Base-by-base conservation (phyloP, 768 basidiomycete genomes). In the Gymnopilus dilepis region DNA sequence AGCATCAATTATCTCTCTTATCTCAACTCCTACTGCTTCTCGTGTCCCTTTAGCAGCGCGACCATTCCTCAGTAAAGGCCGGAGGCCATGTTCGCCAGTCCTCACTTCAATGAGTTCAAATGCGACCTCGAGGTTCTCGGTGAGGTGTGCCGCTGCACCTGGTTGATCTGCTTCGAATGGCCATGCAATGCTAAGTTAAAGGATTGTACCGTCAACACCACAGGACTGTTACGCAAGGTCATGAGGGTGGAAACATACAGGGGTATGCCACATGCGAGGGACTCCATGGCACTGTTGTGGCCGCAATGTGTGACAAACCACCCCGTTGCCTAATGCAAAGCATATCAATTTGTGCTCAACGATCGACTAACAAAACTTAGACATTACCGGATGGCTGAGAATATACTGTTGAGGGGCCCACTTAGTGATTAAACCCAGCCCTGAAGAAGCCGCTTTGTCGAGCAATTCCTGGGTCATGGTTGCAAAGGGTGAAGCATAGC, bases 61-160 rank as follows among this genome's bases (percentile, higher is more conserved):
- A 3, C 38, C 61, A 21, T 33, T 43, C 17, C 48, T 38, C 2
- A 56, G 28, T 8, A 28, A 33, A n/a, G 61, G 56, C 48, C 34
- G 53, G 21, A 58, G 19, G 13, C 56, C 61, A 22, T 51, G 31
- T n/a, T 42, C 41, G 4, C 61, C 61, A 5, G 47, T 62, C 17
- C 61, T 56, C 21, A 62, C 61, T 34, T 58, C 61, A 17, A 62
- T 17, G 28, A 62, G 56, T 17, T 62, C 61, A 15, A 61, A 45
- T 6, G 59, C 52, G 17, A 56, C 59, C 8, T 48, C 26, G 7
- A 53, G 21, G 6, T 54, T 28, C 31, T 55, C 53, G 17, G 28
- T 33, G 13, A 61, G 30, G n/a, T 59, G 58, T 1, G 52, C 53
- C 7, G 42, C 41, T 34, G 26, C 37, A 21, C 26, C 21, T 6